Evolutionary conservation across 371 early-diverging fungal species (phyloP).

Genomic region (Mucor circinelloides): DNA sequence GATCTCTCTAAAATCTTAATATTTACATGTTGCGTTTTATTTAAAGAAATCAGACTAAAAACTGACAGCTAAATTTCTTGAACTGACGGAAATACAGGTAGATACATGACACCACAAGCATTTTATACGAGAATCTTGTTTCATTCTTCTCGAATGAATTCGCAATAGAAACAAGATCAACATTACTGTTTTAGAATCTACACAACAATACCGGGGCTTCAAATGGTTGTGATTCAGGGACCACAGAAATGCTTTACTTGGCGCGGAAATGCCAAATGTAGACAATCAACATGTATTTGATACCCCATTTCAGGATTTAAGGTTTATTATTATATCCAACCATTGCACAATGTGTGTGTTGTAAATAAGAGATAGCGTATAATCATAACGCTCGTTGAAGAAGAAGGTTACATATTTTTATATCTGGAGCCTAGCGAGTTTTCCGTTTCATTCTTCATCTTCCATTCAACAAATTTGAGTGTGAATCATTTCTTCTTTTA

Average conservation of each 20-base stretch:
- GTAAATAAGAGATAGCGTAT: not conserved
- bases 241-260: not conserved
- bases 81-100: too few relatives aligned
- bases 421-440: not conserved
- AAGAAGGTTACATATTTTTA: not conserved
- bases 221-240: not conserved
- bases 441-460: slow-evolving; percentile 12
- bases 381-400: slow-evolving; percentile 7
- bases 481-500: not conserved
- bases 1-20: not conserved
- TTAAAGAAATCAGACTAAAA: not conserved
- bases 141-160: too few relatives aligned
- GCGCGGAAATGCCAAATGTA: not conserved
- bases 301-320: not conserved
- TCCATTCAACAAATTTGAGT: slow-evolving; percentile 4
- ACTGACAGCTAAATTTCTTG: too few relatives aligned
- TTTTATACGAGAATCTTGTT: too few relatives aligned
- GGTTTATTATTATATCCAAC: slow-evolving; percentile 14
- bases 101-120: too few relatives aligned
- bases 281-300: slow-evolving; percentile 6
- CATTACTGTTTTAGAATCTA: not conserved
- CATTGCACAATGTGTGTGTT: slow-evolving; percentile 6
- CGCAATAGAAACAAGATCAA: too few relatives aligned
- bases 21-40: not conserved
- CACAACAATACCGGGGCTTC: not conserved